Conservation (phyloP, 768 basidiomycete genomes). For the Sistotremastrum niveocremeum region DNA sequence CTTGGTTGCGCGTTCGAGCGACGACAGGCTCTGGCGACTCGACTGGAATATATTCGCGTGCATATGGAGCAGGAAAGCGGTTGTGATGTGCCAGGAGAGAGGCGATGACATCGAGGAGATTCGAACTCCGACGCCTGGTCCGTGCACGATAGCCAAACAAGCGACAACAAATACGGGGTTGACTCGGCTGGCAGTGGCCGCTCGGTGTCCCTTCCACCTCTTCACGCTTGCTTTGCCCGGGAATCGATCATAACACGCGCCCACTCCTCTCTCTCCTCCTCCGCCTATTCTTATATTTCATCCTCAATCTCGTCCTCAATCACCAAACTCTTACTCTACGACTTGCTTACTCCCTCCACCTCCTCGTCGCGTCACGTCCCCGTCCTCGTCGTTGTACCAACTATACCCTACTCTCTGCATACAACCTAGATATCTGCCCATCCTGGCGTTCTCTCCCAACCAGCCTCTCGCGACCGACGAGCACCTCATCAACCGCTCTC, state of each 20-base stretch:
- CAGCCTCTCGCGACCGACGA: conserved; percentile 34
- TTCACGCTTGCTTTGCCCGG: too few relatives aligned
- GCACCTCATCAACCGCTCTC: conserved; percentile 77
- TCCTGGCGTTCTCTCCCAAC: conserved; percentile 16
- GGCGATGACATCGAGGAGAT: too few relatives aligned
- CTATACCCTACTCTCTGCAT: conserved; percentile 4
- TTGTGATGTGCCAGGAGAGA: too few relatives aligned
- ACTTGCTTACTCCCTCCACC: conserved; percentile 20
- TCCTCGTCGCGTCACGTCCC: conserved; percentile 8
- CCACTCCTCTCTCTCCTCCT: conserved; percentile 13
- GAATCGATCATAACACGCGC: background rate
- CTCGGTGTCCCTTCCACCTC: too few relatives aligned
- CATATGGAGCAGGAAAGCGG: too few relatives aligned
- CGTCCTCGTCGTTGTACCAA: conserved; percentile 9
- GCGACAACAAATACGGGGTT: too few relatives aligned
- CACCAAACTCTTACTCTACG: conserved; percentile 13
- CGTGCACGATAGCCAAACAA: too few relatives aligned
- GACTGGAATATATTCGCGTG: too few relatives aligned
- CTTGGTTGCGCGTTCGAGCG: too few relatives aligned
- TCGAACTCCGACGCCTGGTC: too few relatives aligned
- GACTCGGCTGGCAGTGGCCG: too few relatives aligned
- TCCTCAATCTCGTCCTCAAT: conserved; percentile 19
- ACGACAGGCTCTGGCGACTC: too few relatives aligned
- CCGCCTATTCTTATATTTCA: conserved; percentile 13
- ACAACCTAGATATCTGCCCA: conserved; percentile 7